Conservation (phyloP, 2,329 filamentous ascomycete genomes). For the Curvularia hawaiiensis region DNA sequence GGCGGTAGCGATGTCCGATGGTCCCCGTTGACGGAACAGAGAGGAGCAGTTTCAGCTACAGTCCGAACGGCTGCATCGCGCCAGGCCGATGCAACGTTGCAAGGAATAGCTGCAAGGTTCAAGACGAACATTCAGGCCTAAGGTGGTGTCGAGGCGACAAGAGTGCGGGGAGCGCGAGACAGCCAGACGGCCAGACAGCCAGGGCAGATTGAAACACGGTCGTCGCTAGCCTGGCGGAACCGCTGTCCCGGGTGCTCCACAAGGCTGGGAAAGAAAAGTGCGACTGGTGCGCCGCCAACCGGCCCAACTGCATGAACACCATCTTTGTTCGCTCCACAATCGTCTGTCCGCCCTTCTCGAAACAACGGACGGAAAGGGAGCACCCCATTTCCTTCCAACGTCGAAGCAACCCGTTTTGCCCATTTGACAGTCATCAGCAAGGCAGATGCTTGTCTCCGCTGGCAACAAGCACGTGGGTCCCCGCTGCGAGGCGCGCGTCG, state of each 20-base stretch:
- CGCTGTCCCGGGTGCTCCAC: conserved; percentile 26
- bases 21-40: conserved; percentile 5
- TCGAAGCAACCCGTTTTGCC: conserved; percentile 2
- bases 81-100: conserved; percentile 17
- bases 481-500: conserved; percentile 3
- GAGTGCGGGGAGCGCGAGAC: conserved; percentile 21
- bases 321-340: conserved; percentile 4
- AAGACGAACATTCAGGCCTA: conserved; percentile 15
- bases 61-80: conserved; percentile 10
- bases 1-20: conserved; percentile 7
- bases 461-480: conserved; percentile 8
- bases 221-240: conserved; percentile 30
- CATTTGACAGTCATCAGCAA: conserved; percentile 3
- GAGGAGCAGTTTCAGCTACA: conserved; percentile 10
- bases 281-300: conserved; percentile 13
- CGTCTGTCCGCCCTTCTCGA: conserved; percentile 3
- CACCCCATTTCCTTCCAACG: conserved; percentile 4
- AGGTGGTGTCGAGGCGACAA: conserved; percentile 22
- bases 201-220: conserved; percentile 28
- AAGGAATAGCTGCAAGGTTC: conserved; percentile 11
- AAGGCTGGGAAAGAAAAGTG: conserved; percentile 20
- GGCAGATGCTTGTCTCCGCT: conserved; percentile 6
- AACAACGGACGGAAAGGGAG: conserved; percentile 4
- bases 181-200: not conserved
- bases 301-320: conserved; percentile 17